phyloP scores from a whole-genome alignment of 495 filamentous ascomycete species.

The Podospora australis region DNA sequence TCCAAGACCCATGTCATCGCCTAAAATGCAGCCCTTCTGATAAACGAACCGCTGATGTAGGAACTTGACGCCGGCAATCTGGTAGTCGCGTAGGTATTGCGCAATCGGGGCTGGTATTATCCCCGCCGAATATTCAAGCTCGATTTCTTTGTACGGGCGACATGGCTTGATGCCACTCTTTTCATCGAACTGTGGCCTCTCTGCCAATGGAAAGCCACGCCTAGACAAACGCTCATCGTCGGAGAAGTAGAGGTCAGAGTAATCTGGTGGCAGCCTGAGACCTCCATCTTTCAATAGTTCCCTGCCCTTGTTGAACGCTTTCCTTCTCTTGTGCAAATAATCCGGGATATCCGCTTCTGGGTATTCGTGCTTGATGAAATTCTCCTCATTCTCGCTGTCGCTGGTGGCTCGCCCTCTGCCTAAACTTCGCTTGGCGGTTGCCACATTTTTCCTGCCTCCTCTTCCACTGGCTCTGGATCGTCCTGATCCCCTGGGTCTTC shows the following conservation, averaged over 20 bases:
- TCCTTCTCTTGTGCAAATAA: constrained; percentile 47
- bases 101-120: constrained; percentile 86
- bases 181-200: constrained; percentile 61
- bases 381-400: constrained; percentile 13
- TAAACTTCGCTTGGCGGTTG: constrained; percentile 2
- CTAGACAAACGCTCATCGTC: constrained; percentile 76
- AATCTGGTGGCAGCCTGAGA: constrained; percentile 71
- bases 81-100: constrained; percentile 88
- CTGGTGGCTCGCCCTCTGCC: constrained; percentile 5
- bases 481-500: constrained; percentile 11
- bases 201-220: constrained; percentile 53
- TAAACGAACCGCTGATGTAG: constrained; percentile 87
- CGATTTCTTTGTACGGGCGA: constrained; percentile 66
- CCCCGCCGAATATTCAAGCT: constrained; percentile 68
- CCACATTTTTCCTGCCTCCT: constrained; percentile 17
- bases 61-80: constrained; percentile 79
- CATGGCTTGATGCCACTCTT: constrained; percentile 50
- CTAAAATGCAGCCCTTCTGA: constrained; percentile 82
- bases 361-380: constrained; percentile 23
- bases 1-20: constrained; percentile 96
- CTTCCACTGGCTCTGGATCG: constrained; percentile 16
- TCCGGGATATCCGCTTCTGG: constrained; percentile 34
- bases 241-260: constrained; percentile 77
- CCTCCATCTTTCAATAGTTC: constrained; percentile 59
- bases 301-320: constrained; percentile 49